A percentile compares a stretch with the other conserved stretches of the same genome.
Evolutionary conservation across 164 flowering plant species (phyloP).

Genomic region (Chimonanthus praecox): DNA sequence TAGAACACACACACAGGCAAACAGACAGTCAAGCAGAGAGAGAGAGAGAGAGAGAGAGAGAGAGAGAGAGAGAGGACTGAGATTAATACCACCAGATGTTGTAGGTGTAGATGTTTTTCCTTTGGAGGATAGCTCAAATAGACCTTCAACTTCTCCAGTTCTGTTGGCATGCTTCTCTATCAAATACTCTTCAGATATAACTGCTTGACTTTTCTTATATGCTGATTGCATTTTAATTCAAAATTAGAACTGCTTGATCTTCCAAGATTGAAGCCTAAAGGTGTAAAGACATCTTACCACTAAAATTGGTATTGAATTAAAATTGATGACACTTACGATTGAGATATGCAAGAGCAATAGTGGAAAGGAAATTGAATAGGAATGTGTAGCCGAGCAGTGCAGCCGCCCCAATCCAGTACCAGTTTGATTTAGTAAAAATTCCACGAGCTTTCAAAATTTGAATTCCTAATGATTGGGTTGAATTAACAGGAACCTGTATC

Average conservation of each 20-base stretch:
- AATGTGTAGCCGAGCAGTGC: constrained; percentile 28
- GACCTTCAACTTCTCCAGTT: constrained; percentile 12
- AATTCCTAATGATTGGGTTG: constrained; percentile 20
- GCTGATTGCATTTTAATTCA: constrained; percentile 1
- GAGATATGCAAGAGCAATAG: constrained; percentile 24
- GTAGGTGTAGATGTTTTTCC: constrained; percentile 4
- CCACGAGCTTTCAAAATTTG: constrained; percentile 25
- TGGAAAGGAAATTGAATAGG: constrained; percentile 24
- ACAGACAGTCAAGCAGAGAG: background rate
- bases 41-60: background rate
- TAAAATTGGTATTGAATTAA: background rate
- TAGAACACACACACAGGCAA: no score
- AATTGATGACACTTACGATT: constrained; percentile 20
- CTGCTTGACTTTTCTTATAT: constrained; percentile 1
- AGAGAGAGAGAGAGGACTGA: background rate
- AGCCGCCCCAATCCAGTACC: constrained; percentile 40
- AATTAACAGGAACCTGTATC: background rate
- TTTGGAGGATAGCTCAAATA: constrained; percentile 11
- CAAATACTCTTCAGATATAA: constrained; percentile 5
- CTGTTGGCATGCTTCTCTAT: constrained; percentile 4
- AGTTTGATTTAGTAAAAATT: constrained; percentile 24
- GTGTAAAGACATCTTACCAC: background rate
- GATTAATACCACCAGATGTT: constrained; percentile 5
- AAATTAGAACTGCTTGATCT: background rate
- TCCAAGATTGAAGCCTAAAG: background rate